Percentiles rank a stretch among this genome's conserved stretches.
phyloP scores from a whole-genome alignment of 83 land plant species.

The Diphasiastrum complanatum region DNA sequence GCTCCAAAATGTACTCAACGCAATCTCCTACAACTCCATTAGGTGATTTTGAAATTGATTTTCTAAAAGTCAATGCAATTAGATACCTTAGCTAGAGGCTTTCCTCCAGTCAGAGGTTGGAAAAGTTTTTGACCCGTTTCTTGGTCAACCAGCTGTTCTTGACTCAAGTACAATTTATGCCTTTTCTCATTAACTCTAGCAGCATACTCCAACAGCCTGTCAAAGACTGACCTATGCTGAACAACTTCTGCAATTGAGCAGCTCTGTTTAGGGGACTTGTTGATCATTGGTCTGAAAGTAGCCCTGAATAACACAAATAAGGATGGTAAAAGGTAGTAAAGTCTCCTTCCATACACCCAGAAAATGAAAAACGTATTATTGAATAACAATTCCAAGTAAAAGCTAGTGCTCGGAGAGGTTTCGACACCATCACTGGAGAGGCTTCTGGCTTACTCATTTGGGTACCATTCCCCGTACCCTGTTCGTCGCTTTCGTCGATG shows the following conservation, averaged over 20 bases:
- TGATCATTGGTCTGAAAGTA: slow-evolving; percentile 19
- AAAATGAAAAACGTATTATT: neutral
- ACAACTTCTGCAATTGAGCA: neutral
- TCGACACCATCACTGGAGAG: neutral
- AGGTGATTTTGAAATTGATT: neutral
- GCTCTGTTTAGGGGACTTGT: neutral
- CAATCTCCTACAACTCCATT: neutral
- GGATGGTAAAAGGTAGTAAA: neutral
- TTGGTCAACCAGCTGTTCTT: slow-evolving; percentile 13
- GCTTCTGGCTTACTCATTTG: slow-evolving; percentile 19
- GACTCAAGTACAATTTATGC: slow-evolving; percentile 6
- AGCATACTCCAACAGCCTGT: slow-evolving; percentile 21
- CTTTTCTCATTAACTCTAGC: slow-evolving; percentile 19
- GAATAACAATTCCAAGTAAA: too few relatives aligned
- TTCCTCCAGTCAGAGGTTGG: slow-evolving; percentile 19
- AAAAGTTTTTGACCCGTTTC: slow-evolving; percentile 21
- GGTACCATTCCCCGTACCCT: slow-evolving; percentile 26
- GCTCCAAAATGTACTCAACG: neutral
- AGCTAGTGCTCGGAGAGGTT: neutral
- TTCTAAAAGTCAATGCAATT: neutral
- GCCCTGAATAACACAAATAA: slow-evolving; percentile 13
- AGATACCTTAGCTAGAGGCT: slow-evolving; percentile 13
- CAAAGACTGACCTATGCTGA: slow-evolving; percentile 10
- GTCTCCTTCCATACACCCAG: neutral
- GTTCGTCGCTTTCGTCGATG: slow-evolving; percentile 22